These are phyloP conservation scores for Aureoboletus auriporus DNA, from an alignment of 768 basidiomycete species.

Conservation along the genomic window DNA sequence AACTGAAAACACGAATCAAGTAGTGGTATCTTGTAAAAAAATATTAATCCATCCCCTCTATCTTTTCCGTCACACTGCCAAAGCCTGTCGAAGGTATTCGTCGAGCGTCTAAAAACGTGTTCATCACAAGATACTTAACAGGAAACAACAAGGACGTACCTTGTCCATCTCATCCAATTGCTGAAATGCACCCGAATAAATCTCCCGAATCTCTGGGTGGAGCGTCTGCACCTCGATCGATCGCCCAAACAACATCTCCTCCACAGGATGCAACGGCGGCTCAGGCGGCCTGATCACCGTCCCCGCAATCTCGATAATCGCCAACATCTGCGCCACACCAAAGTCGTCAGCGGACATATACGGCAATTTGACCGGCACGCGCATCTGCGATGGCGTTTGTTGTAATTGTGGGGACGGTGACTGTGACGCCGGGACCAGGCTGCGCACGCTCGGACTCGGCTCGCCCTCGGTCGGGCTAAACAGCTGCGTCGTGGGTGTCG, in stretches of 20 bases:
- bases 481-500: conserved; percentile 36
- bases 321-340: conserved; percentile 82
- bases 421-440: conserved; percentile 21
- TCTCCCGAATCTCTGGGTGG: conserved; percentile 68
- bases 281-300: conserved; percentile 33
- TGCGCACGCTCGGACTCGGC: background rate
- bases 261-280: conserved; percentile 55
- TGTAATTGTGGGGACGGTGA: background rate
- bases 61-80: conserved; percentile 10
- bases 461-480: conserved; percentile 23
- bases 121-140: no score
- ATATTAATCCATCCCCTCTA: no score
- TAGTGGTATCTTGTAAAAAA: background rate
- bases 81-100: conserved; percentile 27
- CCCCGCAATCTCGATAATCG: conserved; percentile 72
- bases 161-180: conserved; percentile 79
- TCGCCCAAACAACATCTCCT: conserved; percentile 69
- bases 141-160: conserved; percentile 35
- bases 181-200: conserved; percentile 67
- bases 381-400: background rate
- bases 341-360: conserved; percentile 77
- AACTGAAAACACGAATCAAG: background rate
- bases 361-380: conserved; percentile 36
- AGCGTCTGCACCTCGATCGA: conserved; percentile 56
- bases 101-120: conserved; percentile 20